Percentiles rank a stretch among this genome's conserved stretches.
Conservation (phyloP, 1,284 basidiomycete species). For the Cystobasidium slooffiae region DNA sequence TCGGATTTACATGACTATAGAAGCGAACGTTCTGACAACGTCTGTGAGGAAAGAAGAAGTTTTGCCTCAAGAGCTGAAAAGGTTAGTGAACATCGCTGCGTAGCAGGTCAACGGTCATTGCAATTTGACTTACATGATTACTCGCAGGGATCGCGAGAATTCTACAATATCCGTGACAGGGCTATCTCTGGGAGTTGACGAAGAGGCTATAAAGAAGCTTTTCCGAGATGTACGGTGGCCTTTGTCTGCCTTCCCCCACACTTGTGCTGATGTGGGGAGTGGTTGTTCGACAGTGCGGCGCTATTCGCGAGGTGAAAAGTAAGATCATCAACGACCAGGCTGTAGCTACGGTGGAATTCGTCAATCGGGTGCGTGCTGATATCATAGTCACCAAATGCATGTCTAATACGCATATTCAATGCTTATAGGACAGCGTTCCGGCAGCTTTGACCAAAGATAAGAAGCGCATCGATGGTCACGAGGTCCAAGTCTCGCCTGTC, state of each 20-base stretch:
- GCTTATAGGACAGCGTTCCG: conserved; percentile 71
- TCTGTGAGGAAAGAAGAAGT: too few species aligned
- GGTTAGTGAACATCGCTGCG: neutral
- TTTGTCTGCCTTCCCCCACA: neutral
- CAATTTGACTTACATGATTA: neutral
- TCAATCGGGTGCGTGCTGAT: conserved; percentile 64
- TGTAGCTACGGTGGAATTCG: conserved; percentile 81
- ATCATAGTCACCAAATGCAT: neutral
- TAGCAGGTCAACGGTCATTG: neutral
- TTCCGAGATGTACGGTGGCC: conserved; percentile 75
- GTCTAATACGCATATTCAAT: neutral
- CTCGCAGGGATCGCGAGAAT: conserved; percentile 86
- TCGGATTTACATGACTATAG: too few species aligned
- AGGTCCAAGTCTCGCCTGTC: conserved; percentile 77
- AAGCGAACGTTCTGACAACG: too few species aligned
- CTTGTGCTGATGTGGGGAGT: conserved; percentile 13
- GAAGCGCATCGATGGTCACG: conserved; percentile 73
- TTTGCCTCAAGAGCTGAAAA: neutral
- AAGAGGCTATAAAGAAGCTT: conserved; percentile 70
- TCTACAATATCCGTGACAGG: conserved; percentile 85
- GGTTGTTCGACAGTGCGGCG: conserved; percentile 69
- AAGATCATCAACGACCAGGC: conserved; percentile 62
- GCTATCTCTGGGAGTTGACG: conserved; percentile 65
- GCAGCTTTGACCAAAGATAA: conserved; percentile 90
- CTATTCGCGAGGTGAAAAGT: conserved; percentile 76